Percentiles rank a stretch among this genome's conserved stretches.
Evolutionary conservation across 345 rosid species (phyloP).

Genomic region (Orychophragmus violaceus): DNA sequence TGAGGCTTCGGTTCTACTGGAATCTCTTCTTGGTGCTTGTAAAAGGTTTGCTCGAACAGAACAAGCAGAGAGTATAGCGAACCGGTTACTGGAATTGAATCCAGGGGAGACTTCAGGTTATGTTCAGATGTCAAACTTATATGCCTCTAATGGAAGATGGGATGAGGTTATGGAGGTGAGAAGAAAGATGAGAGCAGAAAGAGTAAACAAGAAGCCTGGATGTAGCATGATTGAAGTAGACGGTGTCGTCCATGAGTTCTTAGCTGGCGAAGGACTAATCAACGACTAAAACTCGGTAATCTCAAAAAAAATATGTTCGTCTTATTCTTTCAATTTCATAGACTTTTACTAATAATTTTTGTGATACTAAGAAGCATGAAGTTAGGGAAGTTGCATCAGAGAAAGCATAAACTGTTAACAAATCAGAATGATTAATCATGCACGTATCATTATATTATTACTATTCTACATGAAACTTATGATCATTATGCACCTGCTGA

Average conservation of each 20-base stretch:
- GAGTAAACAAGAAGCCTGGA: conserved; percentile 38
- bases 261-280: conserved; percentile 44
- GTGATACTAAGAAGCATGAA: conserved; percentile 2
- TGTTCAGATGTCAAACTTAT: conserved; percentile 40
- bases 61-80: conserved; percentile 37
- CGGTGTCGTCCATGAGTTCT: conserved; percentile 43
- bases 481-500: conserved; percentile 63
- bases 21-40: conserved; percentile 39
- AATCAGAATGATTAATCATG: conserved; percentile 14
- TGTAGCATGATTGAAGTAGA: conserved; percentile 43
- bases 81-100: conserved; percentile 28
- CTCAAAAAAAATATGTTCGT: neutral
- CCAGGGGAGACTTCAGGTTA: conserved; percentile 32
- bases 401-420: neutral
- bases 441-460: too few relatives aligned
- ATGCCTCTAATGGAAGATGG: conserved; percentile 39
- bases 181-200: conserved; percentile 33
- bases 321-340: neutral
- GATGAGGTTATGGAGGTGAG: conserved; percentile 34
- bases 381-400: neutral
- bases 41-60: conserved; percentile 39
- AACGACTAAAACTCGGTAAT: conserved; percentile 22
- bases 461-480: conserved; percentile 26
- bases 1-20: conserved; percentile 30
- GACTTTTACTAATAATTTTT: neutral